Percentiles rank a stretch among this genome's conserved stretches.
phyloP scores from a whole-genome alignment of 2,329 filamentous ascomycete genomes.

The Calonectria ilicicola region DNA sequence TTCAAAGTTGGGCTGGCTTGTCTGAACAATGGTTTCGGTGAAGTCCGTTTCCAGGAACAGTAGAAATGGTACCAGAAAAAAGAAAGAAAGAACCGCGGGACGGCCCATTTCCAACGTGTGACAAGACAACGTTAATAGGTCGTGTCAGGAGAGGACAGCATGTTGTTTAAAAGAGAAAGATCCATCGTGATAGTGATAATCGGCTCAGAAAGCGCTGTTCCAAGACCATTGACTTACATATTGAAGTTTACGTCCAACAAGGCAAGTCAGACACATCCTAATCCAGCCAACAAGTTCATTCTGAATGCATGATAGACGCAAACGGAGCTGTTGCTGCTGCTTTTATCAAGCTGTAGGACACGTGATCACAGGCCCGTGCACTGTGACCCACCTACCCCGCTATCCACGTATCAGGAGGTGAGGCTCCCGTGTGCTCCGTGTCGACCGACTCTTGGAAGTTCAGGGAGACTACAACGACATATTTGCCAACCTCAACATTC shows the following conservation, averaged over 20 bases:
- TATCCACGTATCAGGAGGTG: slow-evolving; percentile 38
- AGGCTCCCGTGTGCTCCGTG: slow-evolving; percentile 27
- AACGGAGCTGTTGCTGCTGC: background rate
- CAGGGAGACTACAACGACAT: slow-evolving; percentile 28
- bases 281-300: background rate
- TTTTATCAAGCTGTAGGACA: slow-evolving; percentile 12
- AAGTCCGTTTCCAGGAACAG: background rate
- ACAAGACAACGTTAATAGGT: background rate
- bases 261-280: background rate
- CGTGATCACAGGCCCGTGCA: slow-evolving; percentile 38
- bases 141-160: background rate
- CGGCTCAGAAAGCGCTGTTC: background rate
- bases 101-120: background rate
- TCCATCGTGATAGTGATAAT: background rate
- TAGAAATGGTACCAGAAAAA: background rate
- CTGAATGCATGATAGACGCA: background rate
- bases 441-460: slow-evolving; percentile 23
- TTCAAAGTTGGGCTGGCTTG: background rate
- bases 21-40: background rate
- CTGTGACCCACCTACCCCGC: slow-evolving; percentile 33
- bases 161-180: background rate
- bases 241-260: background rate
- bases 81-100: background rate
- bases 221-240: background rate
- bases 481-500: slow-evolving; percentile 26